These are phyloP conservation scores for Adiantum capillusveneris DNA, from an alignment of 75 land plant genomes.

Conservation along the genomic window DNA sequence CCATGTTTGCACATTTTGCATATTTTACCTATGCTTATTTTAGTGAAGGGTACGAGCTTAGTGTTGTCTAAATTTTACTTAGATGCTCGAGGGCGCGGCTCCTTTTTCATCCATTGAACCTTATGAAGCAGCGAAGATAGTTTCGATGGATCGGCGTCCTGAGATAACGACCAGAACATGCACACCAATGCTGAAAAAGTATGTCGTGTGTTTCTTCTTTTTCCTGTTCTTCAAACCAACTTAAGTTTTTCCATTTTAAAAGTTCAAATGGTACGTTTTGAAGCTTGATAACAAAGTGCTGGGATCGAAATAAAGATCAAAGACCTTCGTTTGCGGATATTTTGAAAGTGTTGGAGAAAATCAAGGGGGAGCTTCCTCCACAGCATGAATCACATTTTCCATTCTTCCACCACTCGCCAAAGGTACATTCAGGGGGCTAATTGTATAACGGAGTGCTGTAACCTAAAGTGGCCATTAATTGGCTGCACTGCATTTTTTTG, in stretches of 20 bases:
- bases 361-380: neutral
- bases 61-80: constrained; percentile 67
- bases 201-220: neutral
- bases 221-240: neutral
- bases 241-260: neutral
- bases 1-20: constrained; percentile 34
- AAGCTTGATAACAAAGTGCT: neutral
- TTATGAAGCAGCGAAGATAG: constrained; percentile 3
- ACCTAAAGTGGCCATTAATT: too few species aligned
- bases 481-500: too few species aligned
- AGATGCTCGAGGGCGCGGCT: constrained; percentile 75
- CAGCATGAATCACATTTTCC: too few species aligned
- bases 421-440: too few species aligned
- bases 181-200: neutral
- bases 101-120: constrained; percentile 45
- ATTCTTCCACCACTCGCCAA: too few species aligned
- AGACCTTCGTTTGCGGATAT: constrained; percentile 1
- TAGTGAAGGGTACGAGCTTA: constrained; percentile 59
- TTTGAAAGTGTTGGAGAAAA: neutral
- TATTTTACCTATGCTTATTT: constrained; percentile 14
- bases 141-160: neutral
- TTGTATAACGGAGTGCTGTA: too few species aligned
- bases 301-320: neutral
- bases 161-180: constrained; percentile 1
- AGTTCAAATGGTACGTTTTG: neutral